phyloP scores from a whole-genome alignment of 23 red algal genomes.

The Gracilaria gracilis region DNA sequence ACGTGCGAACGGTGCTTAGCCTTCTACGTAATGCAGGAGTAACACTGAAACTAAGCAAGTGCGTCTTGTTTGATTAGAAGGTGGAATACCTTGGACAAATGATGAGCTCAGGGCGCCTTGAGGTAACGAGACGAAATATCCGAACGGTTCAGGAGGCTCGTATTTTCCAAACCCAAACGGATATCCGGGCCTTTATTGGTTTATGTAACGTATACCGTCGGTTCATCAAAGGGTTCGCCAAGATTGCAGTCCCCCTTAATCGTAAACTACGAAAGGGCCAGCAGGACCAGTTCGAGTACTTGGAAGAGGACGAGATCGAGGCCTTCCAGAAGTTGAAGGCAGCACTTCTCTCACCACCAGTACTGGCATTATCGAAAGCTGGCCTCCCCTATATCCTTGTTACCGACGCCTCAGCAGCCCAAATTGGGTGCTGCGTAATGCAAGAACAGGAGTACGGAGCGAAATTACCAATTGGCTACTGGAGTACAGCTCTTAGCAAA shows the following conservation, averaged over 20 bases:
- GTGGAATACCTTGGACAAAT: conserved; percentile 19
- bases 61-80: not conserved
- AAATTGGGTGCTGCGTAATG: conserved; percentile 24
- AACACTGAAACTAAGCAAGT: conserved; percentile 28
- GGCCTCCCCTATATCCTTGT: not conserved
- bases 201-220: conserved; percentile 48
- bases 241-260: conserved; percentile 12
- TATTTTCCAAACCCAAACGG: conserved; percentile 1
- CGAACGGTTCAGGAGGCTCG: not conserved
- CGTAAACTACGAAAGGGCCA: not conserved
- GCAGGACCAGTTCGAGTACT: not conserved
- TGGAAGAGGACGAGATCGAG: conserved; percentile 13
- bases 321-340: conserved; percentile 35
- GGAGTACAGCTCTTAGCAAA: not conserved
- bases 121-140: not conserved
- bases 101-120: conserved; percentile 4
- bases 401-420: conserved; percentile 11
- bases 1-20: not conserved
- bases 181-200: conserved; percentile 38
- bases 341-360: not conserved
- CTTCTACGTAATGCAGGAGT: not conserved
- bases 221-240: conserved; percentile 20
- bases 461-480: conserved; percentile 41
- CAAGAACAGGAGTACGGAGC: not conserved
- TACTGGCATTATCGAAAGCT: conserved; percentile 5